Evolutionary conservation across 2,329 filamentous ascomycete genomes (phyloP).

Genomic region (Hysterium pulicare): DNA sequence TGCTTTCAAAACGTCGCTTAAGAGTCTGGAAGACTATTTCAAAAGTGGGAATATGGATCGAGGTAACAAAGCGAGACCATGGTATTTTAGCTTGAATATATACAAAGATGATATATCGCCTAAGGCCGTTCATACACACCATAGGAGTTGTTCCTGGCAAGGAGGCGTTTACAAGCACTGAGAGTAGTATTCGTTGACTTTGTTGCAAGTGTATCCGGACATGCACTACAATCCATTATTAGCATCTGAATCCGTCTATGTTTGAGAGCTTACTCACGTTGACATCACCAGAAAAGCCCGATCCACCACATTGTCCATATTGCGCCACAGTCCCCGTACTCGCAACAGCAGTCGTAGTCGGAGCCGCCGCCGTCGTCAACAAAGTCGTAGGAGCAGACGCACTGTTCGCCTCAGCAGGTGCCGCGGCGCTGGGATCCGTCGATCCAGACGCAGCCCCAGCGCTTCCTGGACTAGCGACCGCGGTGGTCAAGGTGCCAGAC

Average conservation of each 20-base stretch:
- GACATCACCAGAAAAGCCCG: neutral
- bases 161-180: conserved; percentile 5
- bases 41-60: too few species aligned
- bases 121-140: too few species aligned
- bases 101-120: too few species aligned
- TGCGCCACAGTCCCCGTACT: conserved; percentile 15
- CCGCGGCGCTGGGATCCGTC: neutral
- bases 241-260: neutral
- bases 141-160: too few species aligned
- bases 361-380: conserved; percentile 65
- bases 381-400: conserved; percentile 63
- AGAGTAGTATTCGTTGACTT: conserved; percentile 4
- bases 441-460: neutral
- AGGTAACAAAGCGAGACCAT: too few species aligned
- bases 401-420: too few species aligned
- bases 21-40: too few species aligned
- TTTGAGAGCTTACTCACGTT: neutral
- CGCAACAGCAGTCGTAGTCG: conserved; percentile 28
- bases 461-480: conserved; percentile 23
- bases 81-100: too few species aligned
- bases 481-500: conserved; percentile 45
- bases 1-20: too few species aligned
- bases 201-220: neutral
- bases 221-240: conserved; percentile 1
- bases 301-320: conserved; percentile 4